Evolutionary conservation across 2,329 filamentous ascomycete genomes (phyloP).

Genomic region (Alternaria ventricosa): DNA sequence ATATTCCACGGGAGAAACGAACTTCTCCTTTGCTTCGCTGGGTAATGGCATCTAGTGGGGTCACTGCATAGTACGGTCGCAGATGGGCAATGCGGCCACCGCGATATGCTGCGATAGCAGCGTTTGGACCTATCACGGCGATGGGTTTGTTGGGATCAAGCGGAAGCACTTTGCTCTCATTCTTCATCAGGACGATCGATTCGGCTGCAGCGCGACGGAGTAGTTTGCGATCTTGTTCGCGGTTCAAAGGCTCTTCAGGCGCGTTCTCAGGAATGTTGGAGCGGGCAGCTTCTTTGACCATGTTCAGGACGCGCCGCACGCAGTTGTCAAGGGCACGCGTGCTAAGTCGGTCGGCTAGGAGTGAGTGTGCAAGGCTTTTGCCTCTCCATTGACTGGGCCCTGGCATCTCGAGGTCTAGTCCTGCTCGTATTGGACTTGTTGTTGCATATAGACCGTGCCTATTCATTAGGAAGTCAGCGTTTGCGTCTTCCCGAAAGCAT

Average conservation of each 20-base stretch:
- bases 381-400: conserved; percentile 21
- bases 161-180: not conserved
- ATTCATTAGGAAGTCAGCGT: not conserved
- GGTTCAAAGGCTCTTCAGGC: conserved; percentile 50
- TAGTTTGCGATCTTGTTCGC: conserved; percentile 47
- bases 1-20: not conserved
- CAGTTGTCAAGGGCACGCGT: conserved; percentile 26
- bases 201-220: conserved; percentile 22
- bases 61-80: not conserved
- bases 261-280: not conserved
- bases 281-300: not conserved
- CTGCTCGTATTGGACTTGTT: conserved; percentile 21
- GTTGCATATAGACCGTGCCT: conserved; percentile 19
- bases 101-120: not conserved
- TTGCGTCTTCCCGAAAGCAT: not conserved
- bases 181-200: not conserved
- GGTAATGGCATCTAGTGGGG: not conserved
- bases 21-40: not conserved
- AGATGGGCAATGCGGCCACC: not conserved
- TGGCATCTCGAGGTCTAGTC: conserved; percentile 37
- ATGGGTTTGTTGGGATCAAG: not conserved
- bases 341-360: not conserved
- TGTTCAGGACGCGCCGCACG: conserved; percentile 43
- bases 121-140: conserved; percentile 1
- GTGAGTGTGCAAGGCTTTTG: not conserved